Evolutionary conservation across 306 rosid species (phyloP), one percentile per base, ranked within the genome.

Genomic region (Trichosanthes cucumerina): DNA sequence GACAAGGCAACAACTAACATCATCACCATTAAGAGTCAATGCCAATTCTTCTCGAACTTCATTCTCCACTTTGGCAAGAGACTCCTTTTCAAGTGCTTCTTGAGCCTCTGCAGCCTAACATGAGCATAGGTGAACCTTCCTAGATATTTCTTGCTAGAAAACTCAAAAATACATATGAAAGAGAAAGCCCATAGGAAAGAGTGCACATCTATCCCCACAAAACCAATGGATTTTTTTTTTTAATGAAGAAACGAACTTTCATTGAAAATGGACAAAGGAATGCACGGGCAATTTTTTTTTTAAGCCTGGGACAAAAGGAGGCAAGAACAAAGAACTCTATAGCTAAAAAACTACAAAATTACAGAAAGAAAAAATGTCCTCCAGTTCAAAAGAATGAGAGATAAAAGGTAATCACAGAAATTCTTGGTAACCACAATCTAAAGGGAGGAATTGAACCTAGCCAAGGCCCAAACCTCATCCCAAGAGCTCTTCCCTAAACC

Each of bases 41-140:
- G 88, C 81, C 88, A 95, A 63, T 87, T 95, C 99, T 84, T 85
- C 90, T 85, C 97, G 90, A 83, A 95, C 97, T 82, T 95, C 97
- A 58, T 82, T 84, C 90, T 92, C 97, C 79, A 95, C 91, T 86
- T 84, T 92, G 80, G 90, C 84, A 82, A 95, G 91, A 84, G 99
- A 92, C 81, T 95, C 99, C 86, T 88, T 93, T 83, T 95, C 99
- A 80, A 95, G 97, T 62, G 96, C 86, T 90, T 95, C 99, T 87
- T 95, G 99, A 75, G 99, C 99, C 89, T 95, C 99, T 82, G 97
- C 97, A 83, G 99, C 99, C 99, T 95, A 89, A 84, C 79, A 82
- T 80, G 69, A 84, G 83, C 64, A 80, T 85, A 75, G 82, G 86
- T 85, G 77, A 84, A 87, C 76, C 85, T 79, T 80, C 47, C 47